These are phyloP conservation scores for Eimeria acervulina DNA, from an alignment of 169 alveolate genomes.

Conservation along the genomic window DNA sequence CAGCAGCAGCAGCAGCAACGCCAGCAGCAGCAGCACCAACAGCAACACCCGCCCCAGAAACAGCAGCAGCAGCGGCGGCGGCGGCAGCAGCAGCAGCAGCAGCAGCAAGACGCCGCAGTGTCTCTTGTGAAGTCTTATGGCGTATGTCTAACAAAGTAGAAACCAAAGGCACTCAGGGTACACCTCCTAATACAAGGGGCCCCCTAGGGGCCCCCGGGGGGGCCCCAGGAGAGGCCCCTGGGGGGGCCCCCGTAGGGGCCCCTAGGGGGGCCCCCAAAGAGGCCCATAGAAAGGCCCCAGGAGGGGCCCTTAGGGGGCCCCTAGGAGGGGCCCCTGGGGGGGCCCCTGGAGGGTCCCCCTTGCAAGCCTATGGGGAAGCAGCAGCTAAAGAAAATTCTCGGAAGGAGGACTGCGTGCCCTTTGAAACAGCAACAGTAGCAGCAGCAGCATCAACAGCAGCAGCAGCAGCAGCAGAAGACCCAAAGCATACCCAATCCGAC, in stretches of 20 bases:
- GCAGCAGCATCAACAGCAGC: not conserved
- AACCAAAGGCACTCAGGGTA: too few species aligned
- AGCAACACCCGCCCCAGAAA: not conserved
- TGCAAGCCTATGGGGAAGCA: not conserved
- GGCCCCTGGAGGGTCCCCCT: not conserved
- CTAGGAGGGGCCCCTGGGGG: not conserved
- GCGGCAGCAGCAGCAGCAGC: not conserved
- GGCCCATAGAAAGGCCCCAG: too few species aligned
- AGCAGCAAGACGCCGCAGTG: slow-evolving; percentile 3
- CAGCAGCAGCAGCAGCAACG: not conserved
- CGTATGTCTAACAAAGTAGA: not conserved
- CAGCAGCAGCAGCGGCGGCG: slow-evolving; percentile 1
- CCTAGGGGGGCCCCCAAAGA: not conserved
- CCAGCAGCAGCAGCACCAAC: not conserved
- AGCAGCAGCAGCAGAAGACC: too few species aligned
- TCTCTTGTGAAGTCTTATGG: slow-evolving; percentile 56
- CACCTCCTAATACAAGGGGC: not conserved
- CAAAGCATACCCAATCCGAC: too few species aligned
- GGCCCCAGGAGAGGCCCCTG: not conserved
- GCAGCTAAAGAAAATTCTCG: not conserved
- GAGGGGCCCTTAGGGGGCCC: not conserved
- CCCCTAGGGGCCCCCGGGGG: slow-evolving; percentile 17
- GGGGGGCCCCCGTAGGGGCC: slow-evolving; percentile 3
- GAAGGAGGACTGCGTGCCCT: not conserved
- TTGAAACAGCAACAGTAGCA: slow-evolving; percentile 3